Conservation (phyloP, 495 filamentous ascomycete genomes). For the Chaetomium tenue region DNA sequence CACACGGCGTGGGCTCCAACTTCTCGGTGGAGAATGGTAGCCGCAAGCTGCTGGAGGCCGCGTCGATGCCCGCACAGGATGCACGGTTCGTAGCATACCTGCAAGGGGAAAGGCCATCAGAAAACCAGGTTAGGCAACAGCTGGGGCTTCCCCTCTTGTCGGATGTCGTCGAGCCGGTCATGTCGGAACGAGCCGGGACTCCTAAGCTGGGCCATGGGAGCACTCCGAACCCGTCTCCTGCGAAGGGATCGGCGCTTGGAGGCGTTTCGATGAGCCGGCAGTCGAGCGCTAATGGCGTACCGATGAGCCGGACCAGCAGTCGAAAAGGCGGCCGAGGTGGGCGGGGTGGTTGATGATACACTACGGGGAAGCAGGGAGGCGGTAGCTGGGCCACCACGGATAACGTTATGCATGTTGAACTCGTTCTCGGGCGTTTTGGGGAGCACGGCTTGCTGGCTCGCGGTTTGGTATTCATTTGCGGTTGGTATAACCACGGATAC, state of each 20-base stretch:
- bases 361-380: neutral
- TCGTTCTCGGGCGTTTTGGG: neutral
- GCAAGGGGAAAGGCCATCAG: constrained; percentile 44
- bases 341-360: constrained; percentile 25
- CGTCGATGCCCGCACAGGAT: constrained; percentile 39
- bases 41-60: constrained; percentile 45
- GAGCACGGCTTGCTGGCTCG: neutral
- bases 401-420: neutral
- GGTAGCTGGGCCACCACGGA: neutral
- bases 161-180: constrained; percentile 33
- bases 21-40: constrained; percentile 45
- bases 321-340: constrained; percentile 36
- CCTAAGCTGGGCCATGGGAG: constrained; percentile 33
- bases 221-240: constrained; percentile 33
- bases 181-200: constrained; percentile 27
- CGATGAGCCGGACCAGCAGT: constrained; percentile 50
- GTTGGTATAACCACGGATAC: neutral
- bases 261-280: constrained; percentile 52
- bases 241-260: constrained; percentile 28
- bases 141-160: constrained; percentile 41
- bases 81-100: constrained; percentile 41
- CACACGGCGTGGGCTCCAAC: constrained; percentile 45
- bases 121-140: constrained; percentile 44
- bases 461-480: neutral
- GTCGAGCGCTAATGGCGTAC: constrained; percentile 48